Percentiles rank a stretch among this genome's conserved stretches.
phyloP scores from a whole-genome alignment of 179 eudicot genomes.

The Heliamphora pulchella region DNA sequence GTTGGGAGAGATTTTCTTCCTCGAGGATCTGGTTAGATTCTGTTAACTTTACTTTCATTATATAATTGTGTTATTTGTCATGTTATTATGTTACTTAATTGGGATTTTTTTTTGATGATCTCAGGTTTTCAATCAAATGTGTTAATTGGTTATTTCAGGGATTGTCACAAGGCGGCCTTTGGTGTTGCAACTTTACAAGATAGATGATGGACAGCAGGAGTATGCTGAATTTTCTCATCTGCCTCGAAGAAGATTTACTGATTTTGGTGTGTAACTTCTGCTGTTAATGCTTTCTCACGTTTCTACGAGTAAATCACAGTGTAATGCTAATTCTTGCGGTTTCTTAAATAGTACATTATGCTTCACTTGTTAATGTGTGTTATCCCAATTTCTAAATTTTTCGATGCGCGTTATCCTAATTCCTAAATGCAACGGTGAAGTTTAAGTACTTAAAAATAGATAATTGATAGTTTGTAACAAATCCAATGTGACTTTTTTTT shows the following conservation, averaged over 20 bases:
- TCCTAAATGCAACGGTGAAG: neutral
- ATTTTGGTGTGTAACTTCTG: conserved; percentile 48
- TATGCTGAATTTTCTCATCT: conserved; percentile 86
- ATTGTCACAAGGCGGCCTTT: conserved; percentile 85
- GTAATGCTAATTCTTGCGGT: neutral
- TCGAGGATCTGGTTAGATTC: conserved; percentile 74
- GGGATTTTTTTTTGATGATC: neutral
- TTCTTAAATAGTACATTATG: neutral
- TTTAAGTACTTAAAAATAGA: neutral
- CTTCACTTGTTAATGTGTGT: no score
- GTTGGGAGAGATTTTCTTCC: conserved; percentile 97
- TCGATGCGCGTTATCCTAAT: neutral
- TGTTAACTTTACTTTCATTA: neutral
- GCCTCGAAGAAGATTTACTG: conserved; percentile 60
- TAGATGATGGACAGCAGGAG: conserved; percentile 63
- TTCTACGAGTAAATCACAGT: no score
- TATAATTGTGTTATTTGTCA: neutral
- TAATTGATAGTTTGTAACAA: neutral
- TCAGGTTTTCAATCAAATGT: no score
- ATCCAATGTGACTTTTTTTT: neutral
- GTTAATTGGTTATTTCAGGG: conserved; percentile 29
- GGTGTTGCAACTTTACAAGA: conserved; percentile 78
- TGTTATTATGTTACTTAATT: neutral
- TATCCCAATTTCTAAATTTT: no score
- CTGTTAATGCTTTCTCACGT: neutral